These are phyloP conservation scores for Basipetospora chlamydospora DNA, from an alignment of 2,329 filamentous ascomycete species.

Conservation along the genomic window DNA sequence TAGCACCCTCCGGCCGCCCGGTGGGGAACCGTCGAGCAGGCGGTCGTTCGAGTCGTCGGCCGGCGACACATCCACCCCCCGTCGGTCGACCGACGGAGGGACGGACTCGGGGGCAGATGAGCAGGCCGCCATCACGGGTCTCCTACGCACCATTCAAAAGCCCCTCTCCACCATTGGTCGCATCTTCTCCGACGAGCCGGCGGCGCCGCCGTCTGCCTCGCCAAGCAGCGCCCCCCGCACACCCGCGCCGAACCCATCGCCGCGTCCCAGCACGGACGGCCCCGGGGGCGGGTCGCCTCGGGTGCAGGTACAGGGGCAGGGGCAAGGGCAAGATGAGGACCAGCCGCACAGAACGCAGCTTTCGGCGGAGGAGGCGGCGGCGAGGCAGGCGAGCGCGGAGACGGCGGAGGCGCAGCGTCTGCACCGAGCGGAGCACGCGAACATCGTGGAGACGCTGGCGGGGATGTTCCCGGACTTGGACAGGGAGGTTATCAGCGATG, in stretches of 20 bases:
- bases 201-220: constrained; percentile 1
- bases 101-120: constrained; percentile 46
- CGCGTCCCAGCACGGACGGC: neutral
- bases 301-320: too few relatives aligned
- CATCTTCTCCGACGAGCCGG: constrained; percentile 66
- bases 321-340: neutral
- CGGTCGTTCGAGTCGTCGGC: constrained; percentile 24
- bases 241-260: constrained; percentile 14
- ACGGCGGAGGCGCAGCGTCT: constrained; percentile 74
- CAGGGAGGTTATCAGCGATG: constrained; percentile 87
- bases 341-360: constrained; percentile 17
- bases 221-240: constrained; percentile 20
- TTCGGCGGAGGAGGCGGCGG: constrained; percentile 74
- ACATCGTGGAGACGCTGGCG: constrained; percentile 83
- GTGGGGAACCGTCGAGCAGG: constrained; percentile 19
- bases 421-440: constrained; percentile 70
- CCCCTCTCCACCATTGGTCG: constrained; percentile 84
- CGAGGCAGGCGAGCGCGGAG: constrained; percentile 80
- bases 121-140: constrained; percentile 64
- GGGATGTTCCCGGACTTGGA: constrained; percentile 97
- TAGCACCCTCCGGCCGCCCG: constrained; percentile 13
- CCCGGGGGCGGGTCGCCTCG: too few relatives aligned
- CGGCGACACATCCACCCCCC: constrained; percentile 22
- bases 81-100: constrained; percentile 36
- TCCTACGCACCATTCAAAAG: constrained; percentile 80